A percentile compares a stretch with the other conserved stretches of the same genome.
phyloP scores from a whole-genome alignment of 306 rosid species.

The Morella rubra region DNA sequence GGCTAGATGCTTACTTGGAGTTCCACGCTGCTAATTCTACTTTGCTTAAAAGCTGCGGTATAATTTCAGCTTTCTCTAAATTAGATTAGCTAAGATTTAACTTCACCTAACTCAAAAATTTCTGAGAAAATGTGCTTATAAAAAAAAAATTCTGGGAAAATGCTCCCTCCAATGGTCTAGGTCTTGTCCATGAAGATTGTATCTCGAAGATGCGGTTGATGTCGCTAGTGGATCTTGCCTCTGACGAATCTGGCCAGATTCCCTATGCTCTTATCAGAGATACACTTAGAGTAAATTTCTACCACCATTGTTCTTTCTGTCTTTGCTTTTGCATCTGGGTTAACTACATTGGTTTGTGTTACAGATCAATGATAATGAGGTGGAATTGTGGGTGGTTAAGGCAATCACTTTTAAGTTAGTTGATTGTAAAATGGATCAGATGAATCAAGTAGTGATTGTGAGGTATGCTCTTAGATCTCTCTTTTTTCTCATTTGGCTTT shows the following conservation, averaged over 20 bases:
- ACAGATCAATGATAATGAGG: constrained; percentile 81
- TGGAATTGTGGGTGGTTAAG: constrained; percentile 82
- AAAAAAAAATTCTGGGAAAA: constrained; percentile 12
- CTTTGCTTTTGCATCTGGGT: constrained; percentile 12
- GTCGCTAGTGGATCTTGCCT: constrained; percentile 85
- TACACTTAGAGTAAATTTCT: constrained; percentile 61
- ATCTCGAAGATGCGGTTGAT: constrained; percentile 76
- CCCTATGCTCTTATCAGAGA: constrained; percentile 68
- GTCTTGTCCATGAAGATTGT: constrained; percentile 87
- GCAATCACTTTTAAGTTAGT: constrained; percentile 79
- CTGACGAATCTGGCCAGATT: constrained; percentile 64
- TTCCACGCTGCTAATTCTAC: constrained; percentile 73
- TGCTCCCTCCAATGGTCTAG: constrained; percentile 37
- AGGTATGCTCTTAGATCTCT: constrained; percentile 46
- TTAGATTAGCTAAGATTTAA: constrained; percentile 3
- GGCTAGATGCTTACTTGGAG: constrained; percentile 80
- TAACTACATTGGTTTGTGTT: constrained; percentile 19
- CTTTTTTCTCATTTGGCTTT: constrained; percentile 1
- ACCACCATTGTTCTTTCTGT: constrained; percentile 1
- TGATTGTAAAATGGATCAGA: constrained; percentile 94
- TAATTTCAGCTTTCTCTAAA: constrained; percentile 6
- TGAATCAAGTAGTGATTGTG: constrained; percentile 82
- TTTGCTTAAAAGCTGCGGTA: constrained; percentile 72
- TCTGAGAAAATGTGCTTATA: constrained; percentile 19
- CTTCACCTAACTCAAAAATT: not conserved